Conservation (phyloP, 139 green algal species). For the Edaphochlamys debaryana region DNA sequence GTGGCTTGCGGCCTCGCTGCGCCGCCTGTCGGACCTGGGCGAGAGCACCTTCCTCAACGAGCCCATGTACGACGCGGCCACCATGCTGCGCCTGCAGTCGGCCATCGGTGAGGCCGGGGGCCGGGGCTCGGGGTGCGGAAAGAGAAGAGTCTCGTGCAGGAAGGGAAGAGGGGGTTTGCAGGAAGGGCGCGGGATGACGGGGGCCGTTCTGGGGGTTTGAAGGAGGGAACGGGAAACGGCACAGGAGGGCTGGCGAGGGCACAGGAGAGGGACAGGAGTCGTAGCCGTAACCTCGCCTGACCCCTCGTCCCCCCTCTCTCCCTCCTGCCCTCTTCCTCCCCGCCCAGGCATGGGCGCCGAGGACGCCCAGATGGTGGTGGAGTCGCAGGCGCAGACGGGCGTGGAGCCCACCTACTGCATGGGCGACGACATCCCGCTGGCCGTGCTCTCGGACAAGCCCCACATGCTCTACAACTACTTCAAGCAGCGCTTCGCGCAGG, state of each 20-base stretch:
- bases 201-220: background rate
- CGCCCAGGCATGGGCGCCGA: slow-evolving; percentile 82
- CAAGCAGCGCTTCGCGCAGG: slow-evolving; percentile 99
- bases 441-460: slow-evolving; percentile 89
- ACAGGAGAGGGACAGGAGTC: no score
- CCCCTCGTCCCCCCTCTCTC: no score
- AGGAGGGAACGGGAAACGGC: no score
- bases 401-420: slow-evolving; percentile 99
- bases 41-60: slow-evolving; percentile 53
- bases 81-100: slow-evolving; percentile 76
- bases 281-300: no score
- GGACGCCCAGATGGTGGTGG: slow-evolving; percentile 96
- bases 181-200: no score
- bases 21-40: slow-evolving; percentile 52
- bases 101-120: slow-evolving; percentile 54
- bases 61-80: slow-evolving; percentile 63
- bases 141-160: no score
- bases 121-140: no score
- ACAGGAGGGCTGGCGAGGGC: no score
- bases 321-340: no score
- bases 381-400: slow-evolving; percentile 91
- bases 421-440: slow-evolving; percentile 97
- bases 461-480: slow-evolving; percentile 99
- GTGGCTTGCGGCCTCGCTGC: slow-evolving; percentile 76
- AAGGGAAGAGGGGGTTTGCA: no score